Evolutionary conservation across 192 early-diverging fungal genomes (phyloP), one percentile per base, ranked within the genome.

Genomic region (Coemansia sp.): DNA sequence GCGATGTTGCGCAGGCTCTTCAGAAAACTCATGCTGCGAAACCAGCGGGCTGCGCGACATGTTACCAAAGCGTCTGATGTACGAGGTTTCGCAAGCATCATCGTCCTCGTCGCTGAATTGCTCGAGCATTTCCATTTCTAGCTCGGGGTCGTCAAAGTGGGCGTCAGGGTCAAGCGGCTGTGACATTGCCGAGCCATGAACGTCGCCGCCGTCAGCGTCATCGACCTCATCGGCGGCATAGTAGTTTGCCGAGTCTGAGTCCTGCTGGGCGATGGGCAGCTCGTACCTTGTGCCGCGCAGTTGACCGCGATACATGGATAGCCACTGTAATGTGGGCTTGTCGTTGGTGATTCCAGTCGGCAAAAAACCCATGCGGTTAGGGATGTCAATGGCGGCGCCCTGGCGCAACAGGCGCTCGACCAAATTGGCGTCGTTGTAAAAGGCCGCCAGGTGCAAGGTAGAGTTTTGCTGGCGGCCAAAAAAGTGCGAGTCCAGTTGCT

Each of bases 401-500:
- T 80, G 76, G 32, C 69, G 60, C 58, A 83, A 26, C 24, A 83
- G 44, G 3, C 76, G 69, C 53, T 79, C 74, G 3, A 83, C 82
- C 46, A 83, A 32, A 18, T 74, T 75, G 17, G 69, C 70, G 53
- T 83, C 72, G 55, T 79, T 75, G 44, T 79, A 78, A 56, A 83
- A 83, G 15, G 82, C 76, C 0, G 82, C 82, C 41, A 83, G 52
- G 21, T 83, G 82, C 40, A 83, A 59, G 3, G 82, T 75, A 1
- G 82, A 80, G 60, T 83, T 83, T 29, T 70, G 63, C 39, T 72
- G 70, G 33, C 73, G 73, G 18, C 82, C 82, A 19, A 80, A 83
- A 21, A 74, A 68, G 58, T 83, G 82, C 54, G 70, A 43, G 36
- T 83, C 82, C 4, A 83, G 74, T 56, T 83, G 76, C 36, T 73